Evolutionary conservation across 768 basidiomycete genomes (phyloP).

Genomic region (Suillus fuscotomentosus): DNA sequence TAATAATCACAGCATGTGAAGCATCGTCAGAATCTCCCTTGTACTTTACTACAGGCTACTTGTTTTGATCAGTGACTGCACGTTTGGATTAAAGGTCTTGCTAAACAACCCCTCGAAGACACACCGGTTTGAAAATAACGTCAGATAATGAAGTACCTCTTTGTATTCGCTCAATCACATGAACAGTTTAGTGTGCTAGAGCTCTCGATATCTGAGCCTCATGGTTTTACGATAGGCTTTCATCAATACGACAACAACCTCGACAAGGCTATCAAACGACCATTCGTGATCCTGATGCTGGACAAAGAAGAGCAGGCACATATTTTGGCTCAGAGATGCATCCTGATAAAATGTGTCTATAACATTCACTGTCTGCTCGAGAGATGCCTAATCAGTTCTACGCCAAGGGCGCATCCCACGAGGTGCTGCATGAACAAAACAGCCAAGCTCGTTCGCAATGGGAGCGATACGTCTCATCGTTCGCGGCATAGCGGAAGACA

Average conservation of each 20-base stretch:
- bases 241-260: conserved; percentile 37
- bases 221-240: conserved; percentile 61
- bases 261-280: conserved; percentile 49
- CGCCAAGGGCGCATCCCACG: conserved; percentile 66
- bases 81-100: no score
- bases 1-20: no score
- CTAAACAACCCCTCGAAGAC: no score
- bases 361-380: neutral
- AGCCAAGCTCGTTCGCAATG: conserved; percentile 45
- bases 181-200: conserved; percentile 83
- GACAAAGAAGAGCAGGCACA: conserved; percentile 70
- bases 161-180: conserved; percentile 82
- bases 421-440: conserved; percentile 64
- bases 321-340: conserved; percentile 72
- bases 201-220: conserved; percentile 69
- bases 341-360: conserved; percentile 72
- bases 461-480: conserved; percentile 64
- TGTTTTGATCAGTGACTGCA: no score
- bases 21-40: no score
- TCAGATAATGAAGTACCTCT: conserved; percentile 43
- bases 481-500: conserved; percentile 34
- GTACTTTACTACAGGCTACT: no score
- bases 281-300: conserved; percentile 74
- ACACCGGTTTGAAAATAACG: no score
- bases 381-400: conserved; percentile 49